A percentile compares a stretch with the other conserved stretches of the same genome.
These are phyloP conservation scores for Halophytophthora batemanensis DNA, from an alignment of 352 stramenopile genomes.

Conservation along the genomic window DNA sequence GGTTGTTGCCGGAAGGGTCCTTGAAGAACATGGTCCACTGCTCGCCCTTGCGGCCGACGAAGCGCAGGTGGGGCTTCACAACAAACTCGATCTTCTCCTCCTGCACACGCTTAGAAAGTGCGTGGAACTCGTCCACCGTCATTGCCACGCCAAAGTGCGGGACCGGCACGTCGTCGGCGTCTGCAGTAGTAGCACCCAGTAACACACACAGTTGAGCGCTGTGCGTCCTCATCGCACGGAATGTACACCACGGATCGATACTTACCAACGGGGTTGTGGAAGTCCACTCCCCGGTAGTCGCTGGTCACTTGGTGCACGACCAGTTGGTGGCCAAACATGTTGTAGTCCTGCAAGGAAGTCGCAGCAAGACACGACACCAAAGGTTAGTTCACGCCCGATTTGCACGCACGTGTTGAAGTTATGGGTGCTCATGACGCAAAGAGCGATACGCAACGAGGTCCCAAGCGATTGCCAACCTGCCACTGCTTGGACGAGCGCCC, in stretches of 20 bases:
- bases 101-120: constrained; percentile 80
- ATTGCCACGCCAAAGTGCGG: constrained; percentile 94
- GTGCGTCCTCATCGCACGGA: too few relatives aligned
- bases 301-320: constrained; percentile 90
- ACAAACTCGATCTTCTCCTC: constrained; percentile 90
- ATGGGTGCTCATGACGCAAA: too few relatives aligned
- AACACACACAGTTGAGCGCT: neutral
- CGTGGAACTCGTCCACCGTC: constrained; percentile 92
- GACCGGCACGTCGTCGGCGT: constrained; percentile 97
- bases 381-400: too few relatives aligned
- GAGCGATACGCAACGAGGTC: neutral
- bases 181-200: too few relatives aligned
- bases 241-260: too few relatives aligned
- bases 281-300: constrained; percentile 92
- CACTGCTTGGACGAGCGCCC: constrained; percentile 91
- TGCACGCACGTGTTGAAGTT: too few relatives aligned
- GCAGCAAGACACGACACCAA: too few relatives aligned
- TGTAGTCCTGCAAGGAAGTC: constrained; percentile 83
- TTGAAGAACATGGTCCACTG: constrained; percentile 99
- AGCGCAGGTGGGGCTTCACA: constrained; percentile 94
- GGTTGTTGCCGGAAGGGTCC: constrained; percentile 95
- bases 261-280: constrained; percentile 94
- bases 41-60: constrained; percentile 93
- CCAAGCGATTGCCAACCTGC: constrained; percentile 54
- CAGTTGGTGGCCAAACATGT: constrained; percentile 86